Base-by-base conservation (phyloP, 352 stramenopile genomes). In the Phytophthora tubulina region DNA sequence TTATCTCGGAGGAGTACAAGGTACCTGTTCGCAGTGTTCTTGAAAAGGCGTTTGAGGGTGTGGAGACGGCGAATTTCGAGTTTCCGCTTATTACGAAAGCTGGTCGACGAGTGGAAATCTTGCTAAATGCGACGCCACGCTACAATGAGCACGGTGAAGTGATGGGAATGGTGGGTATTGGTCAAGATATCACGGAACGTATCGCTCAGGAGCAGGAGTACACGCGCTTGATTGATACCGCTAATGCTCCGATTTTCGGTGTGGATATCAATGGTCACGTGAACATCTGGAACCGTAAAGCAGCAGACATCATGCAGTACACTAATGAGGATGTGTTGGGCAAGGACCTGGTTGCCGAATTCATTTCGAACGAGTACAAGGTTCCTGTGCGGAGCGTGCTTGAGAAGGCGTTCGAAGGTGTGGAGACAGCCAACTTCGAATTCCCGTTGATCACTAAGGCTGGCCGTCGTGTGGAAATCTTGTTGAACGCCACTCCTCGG, bases 401-500 rank as follows among this genome's bases (percentile, higher is more conserved):
- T 2, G 61, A 77, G 30, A 83, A 85, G 14, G 80, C 80, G n/a
- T 73, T 88, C 31, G 62, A 81, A 17, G 80, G 78, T 21, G 57
- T 78, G 6, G 80, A 88, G 51, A 78, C 72, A 0, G 81, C 81
- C 1, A 90, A 94, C 60, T 94, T 92, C 62, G 85, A 93, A 46
- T 88, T 94, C 39, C 81, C 81, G 6, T 56, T 94, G 31, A 85
- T 91, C 30, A 93, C 85, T 0, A 87, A 88, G 11, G 58, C 75
- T 13, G 83, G 79, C 13, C 68, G 85, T 58, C n/a, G n/a, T n/a
- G n/a, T n/a, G n/a, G n/a, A n/a, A n/a, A n/a, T n/a, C n/a, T n/a
- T n/a, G n/a, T n/a, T 94, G 9, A 94, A 94, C 38, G 86, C 86
- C 0, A 93, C 87, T 1, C 82, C 88, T 31, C 56, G 88, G 13